Conservation (phyloP, 352 stramenopile species). For the Globisporangium orthogonon region DNA sequence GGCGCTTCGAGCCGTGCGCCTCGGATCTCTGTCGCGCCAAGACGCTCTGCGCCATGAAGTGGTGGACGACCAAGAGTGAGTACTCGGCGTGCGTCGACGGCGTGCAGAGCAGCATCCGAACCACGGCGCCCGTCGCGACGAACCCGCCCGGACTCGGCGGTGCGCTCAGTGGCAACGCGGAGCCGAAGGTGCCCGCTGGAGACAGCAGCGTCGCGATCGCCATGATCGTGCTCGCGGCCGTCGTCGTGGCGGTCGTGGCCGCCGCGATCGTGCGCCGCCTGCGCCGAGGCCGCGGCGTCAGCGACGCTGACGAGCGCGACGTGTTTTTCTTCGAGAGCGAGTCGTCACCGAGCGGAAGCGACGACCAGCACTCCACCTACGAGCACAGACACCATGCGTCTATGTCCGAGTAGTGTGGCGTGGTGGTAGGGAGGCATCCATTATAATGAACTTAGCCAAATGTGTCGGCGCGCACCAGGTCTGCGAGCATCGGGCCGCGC, state of each 20-base stretch:
- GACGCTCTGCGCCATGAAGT: constrained; percentile 63
- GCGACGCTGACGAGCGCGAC: constrained; percentile 2
- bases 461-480: no score
- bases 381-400: background rate
- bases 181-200: background rate
- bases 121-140: background rate
- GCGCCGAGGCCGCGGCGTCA: background rate
- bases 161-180: background rate
- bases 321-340: constrained; percentile 12
- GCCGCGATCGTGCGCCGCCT: constrained; percentile 6
- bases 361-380: background rate
- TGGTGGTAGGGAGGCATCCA: no score
- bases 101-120: constrained; percentile 4
- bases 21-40: constrained; percentile 37
- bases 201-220: constrained; percentile 1
- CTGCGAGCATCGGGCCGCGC: no score
- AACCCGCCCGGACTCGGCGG: background rate
- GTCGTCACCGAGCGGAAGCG: background rate
- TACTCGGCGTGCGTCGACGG: constrained; percentile 53
- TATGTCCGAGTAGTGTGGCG: background rate
- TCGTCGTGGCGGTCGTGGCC: constrained; percentile 1
- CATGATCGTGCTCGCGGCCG: constrained; percentile 1
- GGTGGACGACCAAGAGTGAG: constrained; percentile 66
- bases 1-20: constrained; percentile 32
- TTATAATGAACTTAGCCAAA: no score